These are phyloP conservation scores for Aspergillus fumigatus DNA, from an alignment of 2,329 filamentous ascomycete genomes.

Conservation along the genomic window DNA sequence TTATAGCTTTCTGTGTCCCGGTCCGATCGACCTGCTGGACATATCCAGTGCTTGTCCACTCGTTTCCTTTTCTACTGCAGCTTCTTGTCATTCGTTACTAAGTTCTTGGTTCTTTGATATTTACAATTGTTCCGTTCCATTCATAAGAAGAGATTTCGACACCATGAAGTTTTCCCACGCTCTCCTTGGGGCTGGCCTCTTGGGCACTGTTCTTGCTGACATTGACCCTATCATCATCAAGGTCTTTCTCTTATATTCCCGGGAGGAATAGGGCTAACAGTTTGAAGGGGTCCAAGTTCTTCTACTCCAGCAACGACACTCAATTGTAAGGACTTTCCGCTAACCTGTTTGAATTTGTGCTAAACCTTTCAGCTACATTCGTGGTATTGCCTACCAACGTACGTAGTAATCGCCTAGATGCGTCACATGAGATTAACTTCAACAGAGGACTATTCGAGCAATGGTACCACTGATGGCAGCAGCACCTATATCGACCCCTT, in stretches of 20 bases:
- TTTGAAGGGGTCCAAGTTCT: conserved; percentile 68
- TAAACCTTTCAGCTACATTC: conserved; percentile 56
- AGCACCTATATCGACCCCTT: conserved; percentile 74
- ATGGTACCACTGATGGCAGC: conserved; percentile 37
- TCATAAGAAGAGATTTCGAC: neutral
- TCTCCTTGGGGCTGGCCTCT: conserved; percentile 5
- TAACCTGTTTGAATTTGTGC: neutral
- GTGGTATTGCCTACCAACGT: conserved; percentile 85
- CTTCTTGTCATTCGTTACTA: neutral
- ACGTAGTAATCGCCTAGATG: neutral
- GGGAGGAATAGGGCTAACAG: neutral
- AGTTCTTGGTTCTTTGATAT: neutral
- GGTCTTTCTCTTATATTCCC: neutral
- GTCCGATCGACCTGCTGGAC: neutral
- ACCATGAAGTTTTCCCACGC: conserved; percentile 7
- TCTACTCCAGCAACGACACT: conserved; percentile 71
- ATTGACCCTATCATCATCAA: conserved; percentile 59
- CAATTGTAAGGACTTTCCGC: conserved; percentile 47
- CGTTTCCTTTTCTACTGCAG: neutral
- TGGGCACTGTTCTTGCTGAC: conserved; percentile 26
- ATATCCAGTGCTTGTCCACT: neutral
- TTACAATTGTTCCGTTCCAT: neutral
- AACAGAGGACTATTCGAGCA: conserved; percentile 51
- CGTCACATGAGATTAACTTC: neutral
- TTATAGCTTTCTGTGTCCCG: neutral